phyloP scores from a whole-genome alignment of 176 grass and related monocot genomes.

The Aegilops sharonensis region DNA sequence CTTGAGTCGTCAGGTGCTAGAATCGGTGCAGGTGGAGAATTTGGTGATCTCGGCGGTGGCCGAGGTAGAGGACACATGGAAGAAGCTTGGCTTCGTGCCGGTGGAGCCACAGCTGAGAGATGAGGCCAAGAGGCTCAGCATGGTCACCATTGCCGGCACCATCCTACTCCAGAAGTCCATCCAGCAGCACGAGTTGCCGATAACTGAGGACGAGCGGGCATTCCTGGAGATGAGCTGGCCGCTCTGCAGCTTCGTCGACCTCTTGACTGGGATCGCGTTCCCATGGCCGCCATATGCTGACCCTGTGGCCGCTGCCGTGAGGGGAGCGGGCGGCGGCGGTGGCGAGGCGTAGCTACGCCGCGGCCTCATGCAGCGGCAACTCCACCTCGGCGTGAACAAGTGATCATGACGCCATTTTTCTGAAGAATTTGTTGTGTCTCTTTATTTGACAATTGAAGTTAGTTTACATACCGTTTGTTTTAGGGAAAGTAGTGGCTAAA shows the following conservation, averaged over 20 bases:
- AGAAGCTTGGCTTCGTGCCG: slow-evolving; percentile 45
- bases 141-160: slow-evolving; percentile 60
- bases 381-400: background rate
- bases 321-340: background rate
- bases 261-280: slow-evolving; percentile 8
- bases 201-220: slow-evolving; percentile 41
- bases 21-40: slow-evolving; percentile 54
- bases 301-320: background rate
- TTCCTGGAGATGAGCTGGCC: slow-evolving; percentile 31
- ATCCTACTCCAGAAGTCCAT: slow-evolving; percentile 54
- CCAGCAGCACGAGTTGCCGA: background rate
- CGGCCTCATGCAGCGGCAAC: background rate
- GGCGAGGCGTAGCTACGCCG: no score
- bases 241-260: slow-evolving; percentile 33
- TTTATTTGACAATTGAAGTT: no score
- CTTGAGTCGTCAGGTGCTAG: slow-evolving; percentile 39
- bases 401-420: background rate
- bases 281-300: background rate
- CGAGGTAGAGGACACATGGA: slow-evolving; percentile 61
- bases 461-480: no score
- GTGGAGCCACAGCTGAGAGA: slow-evolving; percentile 33
- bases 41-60: slow-evolving; percentile 59
- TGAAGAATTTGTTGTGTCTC: background rate
- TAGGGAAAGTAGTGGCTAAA: no score
- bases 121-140: slow-evolving; percentile 48